Evolutionary conservation across 352 stramenopile genomes (phyloP), one percentile per base, ranked within the genome.

Genomic region (Thalassiosira mediterranea): DNA sequence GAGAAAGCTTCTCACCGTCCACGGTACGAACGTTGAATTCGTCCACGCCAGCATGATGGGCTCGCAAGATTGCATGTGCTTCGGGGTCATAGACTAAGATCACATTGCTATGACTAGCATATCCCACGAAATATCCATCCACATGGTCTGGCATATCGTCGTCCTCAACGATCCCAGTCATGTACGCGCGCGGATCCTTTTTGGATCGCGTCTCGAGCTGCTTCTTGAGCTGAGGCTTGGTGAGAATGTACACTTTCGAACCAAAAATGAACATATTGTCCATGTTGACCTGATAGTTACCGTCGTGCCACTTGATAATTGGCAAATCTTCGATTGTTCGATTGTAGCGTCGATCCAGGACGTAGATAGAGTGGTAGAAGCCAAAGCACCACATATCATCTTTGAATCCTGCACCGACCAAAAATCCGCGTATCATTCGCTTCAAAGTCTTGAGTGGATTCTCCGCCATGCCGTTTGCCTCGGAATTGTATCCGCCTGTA

Each of bases 391-490:
- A 68, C 10, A 66, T 44, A 28, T 52, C 3, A 61, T 72, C 40
- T 4, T 10, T 8, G 17, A 72, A 8, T 8, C 1, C n/a, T 34
- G 48, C 21, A 17, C 54, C 51, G 37, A 72, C 58, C 1, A 78
- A 31, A 1, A 34, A 29, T 26, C 28, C 32, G n/a, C 58, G 21
- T 37, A 48, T 37, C 15, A 15, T 67, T 19, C 23, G 17, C 28
- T 78, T 78, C 48, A 66, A 52, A n/a, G 59, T 49, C 8, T 34
- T 47, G 29, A 51, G 25, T 19, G 59, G 68, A 10, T 47, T 26
- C 54, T 78, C 68, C 15, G 31, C 68, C 40, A 25, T 46, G 19
- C 58, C 68, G 38, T 72, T 78, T 11, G 51, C 47, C 23, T 28
- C 31, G 8, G 59, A 78, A 40, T 61, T 26, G 42, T 72, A 72